Percentiles rank a stretch among this genome's conserved stretches.
phyloP scores from a whole-genome alignment of 73 alveolate species.

The Paramecium biaurelia region DNA sequence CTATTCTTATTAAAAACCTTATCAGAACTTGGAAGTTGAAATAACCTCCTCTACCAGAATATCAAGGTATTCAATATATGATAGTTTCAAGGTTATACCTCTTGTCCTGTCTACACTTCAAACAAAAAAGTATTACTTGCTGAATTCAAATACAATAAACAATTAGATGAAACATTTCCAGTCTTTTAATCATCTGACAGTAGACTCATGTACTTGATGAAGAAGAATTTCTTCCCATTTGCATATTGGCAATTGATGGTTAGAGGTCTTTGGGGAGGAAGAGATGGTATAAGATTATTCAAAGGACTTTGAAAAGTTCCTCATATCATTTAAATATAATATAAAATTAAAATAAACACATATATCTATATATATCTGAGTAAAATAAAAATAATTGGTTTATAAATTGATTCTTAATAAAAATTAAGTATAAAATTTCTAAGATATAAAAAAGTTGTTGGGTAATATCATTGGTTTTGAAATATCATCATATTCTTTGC shows the following conservation, averaged over 20 bases:
- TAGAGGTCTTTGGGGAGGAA: conserved; percentile 84
- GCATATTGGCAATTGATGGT: conserved; percentile 75
- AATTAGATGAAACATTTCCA: conserved; percentile 77
- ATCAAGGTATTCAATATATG: neutral
- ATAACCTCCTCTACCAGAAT: neutral
- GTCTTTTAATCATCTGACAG: conserved; percentile 68
- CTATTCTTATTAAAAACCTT: conserved; percentile 79
- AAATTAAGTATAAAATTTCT: too few relatives aligned
- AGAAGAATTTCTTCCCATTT: conserved; percentile 80
- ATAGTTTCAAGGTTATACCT: conserved; percentile 70
- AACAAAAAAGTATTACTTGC: conserved; percentile 77
- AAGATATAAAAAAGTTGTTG: too few relatives aligned
- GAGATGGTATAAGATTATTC: conserved; percentile 51
- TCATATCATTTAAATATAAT: neutral
- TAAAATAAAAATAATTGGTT: too few relatives aligned
- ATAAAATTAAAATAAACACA: neutral
- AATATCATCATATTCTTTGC: neutral
- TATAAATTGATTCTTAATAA: neutral
- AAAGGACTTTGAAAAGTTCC: neutral
- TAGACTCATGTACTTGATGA: conserved; percentile 65
- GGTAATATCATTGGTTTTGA: conserved; percentile 17
- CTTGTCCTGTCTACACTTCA: conserved; percentile 85
- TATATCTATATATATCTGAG: neutral
- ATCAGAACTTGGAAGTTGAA: neutral
- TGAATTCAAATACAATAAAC: conserved; percentile 79